phyloP scores from a whole-genome alignment of 2,329 filamentous ascomycete genomes.

The Aureobasidium vineae region DNA sequence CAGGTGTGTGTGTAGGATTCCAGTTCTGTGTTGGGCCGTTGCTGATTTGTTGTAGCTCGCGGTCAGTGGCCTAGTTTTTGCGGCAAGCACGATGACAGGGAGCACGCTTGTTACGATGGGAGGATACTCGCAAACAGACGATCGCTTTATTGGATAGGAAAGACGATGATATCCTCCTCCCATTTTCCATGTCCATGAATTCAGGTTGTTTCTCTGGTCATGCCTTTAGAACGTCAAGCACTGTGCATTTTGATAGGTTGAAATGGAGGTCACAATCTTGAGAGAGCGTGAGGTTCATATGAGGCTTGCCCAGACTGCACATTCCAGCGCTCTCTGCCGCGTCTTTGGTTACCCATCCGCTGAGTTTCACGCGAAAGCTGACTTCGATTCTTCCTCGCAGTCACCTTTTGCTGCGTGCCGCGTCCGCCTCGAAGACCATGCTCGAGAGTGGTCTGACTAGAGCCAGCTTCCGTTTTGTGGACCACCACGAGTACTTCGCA shows the following conservation, averaged over 20 bases:
- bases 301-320: neutral
- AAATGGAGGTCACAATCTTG: neutral
- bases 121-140: too few relatives aligned
- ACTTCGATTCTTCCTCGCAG: neutral
- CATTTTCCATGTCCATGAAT: too few relatives aligned
- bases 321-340: neutral
- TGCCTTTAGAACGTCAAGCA: neutral
- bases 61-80: neutral
- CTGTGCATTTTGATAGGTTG: neutral
- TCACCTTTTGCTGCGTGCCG: conserved; percentile 34
- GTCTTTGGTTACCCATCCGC: neutral
- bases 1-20: neutral
- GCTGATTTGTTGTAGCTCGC: neutral
- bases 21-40: neutral
- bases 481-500: conserved; percentile 23
- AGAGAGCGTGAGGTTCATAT: neutral
- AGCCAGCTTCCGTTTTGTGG: conserved; percentile 28
- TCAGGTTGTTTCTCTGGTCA: neutral
- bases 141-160: too few relatives aligned
- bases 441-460: conserved; percentile 27
- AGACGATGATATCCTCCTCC: too few relatives aligned
- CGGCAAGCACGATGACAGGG: too few relatives aligned
- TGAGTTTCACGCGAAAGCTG: neutral
- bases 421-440: conserved; percentile 30
- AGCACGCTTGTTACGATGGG: too few relatives aligned